A percentile compares a stretch with the other conserved stretches of the same genome.
phyloP scores from a whole-genome alignment of 768 basidiomycete species.

The Rhodosporidiobolus odoratus region DNA sequence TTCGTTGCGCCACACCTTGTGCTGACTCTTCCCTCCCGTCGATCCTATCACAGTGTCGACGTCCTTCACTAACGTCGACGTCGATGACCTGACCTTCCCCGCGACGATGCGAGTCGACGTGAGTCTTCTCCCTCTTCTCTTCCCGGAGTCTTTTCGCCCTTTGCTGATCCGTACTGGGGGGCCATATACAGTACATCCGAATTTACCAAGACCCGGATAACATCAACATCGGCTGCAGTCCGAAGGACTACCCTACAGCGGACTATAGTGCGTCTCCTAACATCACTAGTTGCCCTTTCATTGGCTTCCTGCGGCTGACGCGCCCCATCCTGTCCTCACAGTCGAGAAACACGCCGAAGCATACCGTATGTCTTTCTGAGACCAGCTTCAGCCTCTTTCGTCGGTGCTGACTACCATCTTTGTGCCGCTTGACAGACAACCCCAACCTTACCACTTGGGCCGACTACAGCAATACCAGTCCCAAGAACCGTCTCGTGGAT shows the following conservation, averaged over 20 bases:
- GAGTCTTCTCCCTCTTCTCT: conserved; percentile 10
- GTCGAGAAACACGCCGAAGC: neutral
- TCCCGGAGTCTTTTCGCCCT: conserved; percentile 53
- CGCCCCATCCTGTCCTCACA: neutral
- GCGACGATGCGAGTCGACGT: conserved; percentile 25
- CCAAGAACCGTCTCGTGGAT: neutral
- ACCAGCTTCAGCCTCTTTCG: neutral
- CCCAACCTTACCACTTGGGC: neutral
- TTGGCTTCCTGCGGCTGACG: neutral
- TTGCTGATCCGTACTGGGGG: neutral
- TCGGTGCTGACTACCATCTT: neutral
- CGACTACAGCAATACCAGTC: neutral
- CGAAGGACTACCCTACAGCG: conserved; percentile 67
- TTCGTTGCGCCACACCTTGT: neutral
- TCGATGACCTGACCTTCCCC: conserved; percentile 36
- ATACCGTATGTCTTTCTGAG: neutral
- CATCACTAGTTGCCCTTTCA: neutral
- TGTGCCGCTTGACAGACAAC: neutral
- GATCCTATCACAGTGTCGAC: conserved; percentile 39
- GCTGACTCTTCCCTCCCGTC: neutral
- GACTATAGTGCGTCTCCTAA: conserved; percentile 52
- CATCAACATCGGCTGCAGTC: conserved; percentile 67
- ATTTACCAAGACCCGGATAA: conserved; percentile 67
- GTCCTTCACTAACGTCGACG: conserved; percentile 46
- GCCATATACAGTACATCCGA: conserved; percentile 1